A percentile compares a stretch with the other conserved stretches of the same genome.
Evolutionary conservation across 441 rosid genomes (phyloP).

Genomic region (Brassica hybrid): DNA sequence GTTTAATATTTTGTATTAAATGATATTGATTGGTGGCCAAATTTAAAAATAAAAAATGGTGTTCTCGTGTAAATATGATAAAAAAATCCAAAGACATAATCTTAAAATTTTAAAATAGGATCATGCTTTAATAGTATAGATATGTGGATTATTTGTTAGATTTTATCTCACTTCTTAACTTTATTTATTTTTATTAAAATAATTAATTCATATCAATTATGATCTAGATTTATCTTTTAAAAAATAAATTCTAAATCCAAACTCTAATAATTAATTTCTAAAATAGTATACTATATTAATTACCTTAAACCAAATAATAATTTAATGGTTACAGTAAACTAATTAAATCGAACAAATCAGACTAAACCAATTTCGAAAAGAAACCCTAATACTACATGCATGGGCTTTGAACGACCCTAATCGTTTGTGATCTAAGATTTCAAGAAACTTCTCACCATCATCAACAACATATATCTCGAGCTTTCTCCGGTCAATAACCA

Average conservation of each 20-base stretch:
- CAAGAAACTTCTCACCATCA: neutral
- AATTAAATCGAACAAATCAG: neutral
- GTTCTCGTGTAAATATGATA: too few relatives aligned
- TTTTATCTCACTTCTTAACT: neutral
- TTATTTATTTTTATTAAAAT: neutral
- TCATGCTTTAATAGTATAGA: neutral
- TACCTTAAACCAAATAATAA: neutral
- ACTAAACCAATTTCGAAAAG: neutral
- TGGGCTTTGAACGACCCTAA: neutral
- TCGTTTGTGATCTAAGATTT: neutral
- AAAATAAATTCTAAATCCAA: neutral
- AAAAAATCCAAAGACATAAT: too few relatives aligned
- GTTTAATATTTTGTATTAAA: too few relatives aligned
- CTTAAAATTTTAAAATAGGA: too few relatives aligned
- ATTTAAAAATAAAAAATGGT: too few relatives aligned
- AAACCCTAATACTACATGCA: neutral
- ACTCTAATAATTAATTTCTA: neutral
- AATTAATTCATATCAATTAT: neutral
- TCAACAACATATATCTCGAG: neutral
- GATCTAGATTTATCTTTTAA: neutral
- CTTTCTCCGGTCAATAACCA: too few relatives aligned
- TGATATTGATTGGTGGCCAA: too few relatives aligned
- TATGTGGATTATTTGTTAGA: conserved; percentile 11
- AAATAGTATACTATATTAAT: neutral
- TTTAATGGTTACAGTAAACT: neutral